Percentiles rank a stretch among this genome's conserved stretches.
Conservation (phyloP, 164 flowering plant species). For the Buxus sempervirens region DNA sequence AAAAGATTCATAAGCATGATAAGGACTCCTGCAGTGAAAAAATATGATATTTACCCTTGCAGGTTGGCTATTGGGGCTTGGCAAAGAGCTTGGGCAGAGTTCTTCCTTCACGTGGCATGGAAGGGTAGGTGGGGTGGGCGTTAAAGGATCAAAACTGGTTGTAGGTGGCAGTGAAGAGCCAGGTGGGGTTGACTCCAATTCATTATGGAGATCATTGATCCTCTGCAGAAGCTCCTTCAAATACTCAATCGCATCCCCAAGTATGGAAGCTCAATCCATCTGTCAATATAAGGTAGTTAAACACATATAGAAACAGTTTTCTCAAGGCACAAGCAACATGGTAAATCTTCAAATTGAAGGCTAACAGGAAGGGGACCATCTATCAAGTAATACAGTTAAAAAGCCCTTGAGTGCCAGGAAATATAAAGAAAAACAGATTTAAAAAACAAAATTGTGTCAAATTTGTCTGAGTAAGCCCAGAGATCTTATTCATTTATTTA, state of each 20-base stretch:
- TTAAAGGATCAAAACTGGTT: constrained; percentile 35
- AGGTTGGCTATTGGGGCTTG: constrained; percentile 56
- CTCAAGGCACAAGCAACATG: background rate
- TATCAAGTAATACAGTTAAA: too few species aligned
- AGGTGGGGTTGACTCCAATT: too few species aligned
- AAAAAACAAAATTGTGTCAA: too few species aligned
- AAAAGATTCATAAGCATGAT: too few species aligned
- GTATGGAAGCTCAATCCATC: constrained; percentile 85
- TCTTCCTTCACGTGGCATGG: constrained; percentile 65
- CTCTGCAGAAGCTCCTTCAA: constrained; percentile 64
- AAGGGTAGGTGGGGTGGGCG: constrained; percentile 48
- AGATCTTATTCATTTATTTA: too few species aligned
- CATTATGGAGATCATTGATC: constrained; percentile 53
- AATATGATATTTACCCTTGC: constrained; percentile 40
- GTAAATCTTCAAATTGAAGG: background rate
- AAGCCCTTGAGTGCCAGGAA: too few species aligned
- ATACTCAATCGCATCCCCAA: constrained; percentile 76
- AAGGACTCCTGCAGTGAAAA: too few species aligned
- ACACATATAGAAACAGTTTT: background rate
- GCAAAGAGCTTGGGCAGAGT: constrained; percentile 43
- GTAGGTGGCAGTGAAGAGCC: constrained; percentile 46
- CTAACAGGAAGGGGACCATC: too few species aligned
- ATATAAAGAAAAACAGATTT: too few species aligned
- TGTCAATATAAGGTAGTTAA: constrained; percentile 12
- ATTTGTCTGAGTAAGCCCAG: too few species aligned